Base-by-base conservation (phyloP, 768 basidiomycete genomes). In the Termitomyces sp. region DNA sequence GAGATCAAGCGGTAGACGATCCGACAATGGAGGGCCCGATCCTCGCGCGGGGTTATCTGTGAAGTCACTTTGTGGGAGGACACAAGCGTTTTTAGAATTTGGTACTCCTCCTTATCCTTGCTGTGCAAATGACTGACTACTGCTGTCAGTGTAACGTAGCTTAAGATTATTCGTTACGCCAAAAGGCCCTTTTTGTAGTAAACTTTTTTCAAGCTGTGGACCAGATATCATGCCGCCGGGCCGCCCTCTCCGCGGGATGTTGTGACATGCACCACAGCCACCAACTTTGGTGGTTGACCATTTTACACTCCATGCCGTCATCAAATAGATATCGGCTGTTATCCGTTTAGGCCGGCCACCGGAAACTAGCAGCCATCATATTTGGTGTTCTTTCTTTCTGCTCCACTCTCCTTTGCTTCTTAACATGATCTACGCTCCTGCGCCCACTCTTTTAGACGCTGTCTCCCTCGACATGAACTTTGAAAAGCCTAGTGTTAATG, bases 401-500 rank as follows among this genome's bases (percentile, higher is more conserved):
- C 20, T 33, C 46, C 49, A 23, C 52, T 50, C 56, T 61, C 40
- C 57, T 28, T 36, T 9, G 6, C 44, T 16, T 12, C 41, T 49
- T 53, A 46, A 61, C 46, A 35, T 50, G 36, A 57, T 54, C 46
- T 23, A 41, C 48, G 13, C 38, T 55, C 53, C 50, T 43, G 30
- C 54, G 20, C 36, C 50, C 35, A 10, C 40, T 48, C 58, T 38
- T n/a, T 10, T 53, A 26, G n/a, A 26, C 23, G 43, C 30, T 28
- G 23, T 49, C 41, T 38, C 56, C 26, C 44, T 50, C 35, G 32
- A 52, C 30, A 63, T 62, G 60, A 52, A 61, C 32, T 59, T 62
- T 43, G 58, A 56, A 20, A 46, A 53, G 16, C 67, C 69, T 46
- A 72, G 72, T 60, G 61, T 71, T 8, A 70, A 71, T 58, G 76